Evolutionary conservation across 2,329 filamentous ascomycete species (phyloP).

Genomic region (Calonectria pteridis): DNA sequence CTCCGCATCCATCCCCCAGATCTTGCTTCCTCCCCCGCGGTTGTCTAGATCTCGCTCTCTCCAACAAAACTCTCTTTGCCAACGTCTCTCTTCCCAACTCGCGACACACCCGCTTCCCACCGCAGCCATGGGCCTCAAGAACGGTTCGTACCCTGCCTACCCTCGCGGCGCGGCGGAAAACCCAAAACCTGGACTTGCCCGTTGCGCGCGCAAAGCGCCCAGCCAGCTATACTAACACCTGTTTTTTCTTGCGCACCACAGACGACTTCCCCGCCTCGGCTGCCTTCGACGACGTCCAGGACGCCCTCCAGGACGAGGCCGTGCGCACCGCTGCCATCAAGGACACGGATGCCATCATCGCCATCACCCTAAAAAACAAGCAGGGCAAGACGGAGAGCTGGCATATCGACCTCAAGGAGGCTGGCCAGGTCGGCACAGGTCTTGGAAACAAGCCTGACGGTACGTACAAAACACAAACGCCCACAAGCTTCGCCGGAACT

Average conservation of each 20-base stretch:
- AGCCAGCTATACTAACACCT: constrained; percentile 15
- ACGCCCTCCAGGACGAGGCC: constrained; percentile 75
- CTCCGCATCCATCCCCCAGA: neutral
- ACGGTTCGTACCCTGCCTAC: constrained; percentile 64
- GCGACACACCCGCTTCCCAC: constrained; percentile 9
- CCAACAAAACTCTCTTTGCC: neutral
- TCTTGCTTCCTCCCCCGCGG: neutral
- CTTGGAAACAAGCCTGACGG: constrained; percentile 84
- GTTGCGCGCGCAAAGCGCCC: neutral
- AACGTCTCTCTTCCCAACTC: no score
- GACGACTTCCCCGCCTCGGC: constrained; percentile 89
- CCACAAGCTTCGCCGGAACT: neutral
- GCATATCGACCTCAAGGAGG: constrained; percentile 96
- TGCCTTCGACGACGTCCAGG: constrained; percentile 90
- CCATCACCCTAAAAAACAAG: constrained; percentile 92
- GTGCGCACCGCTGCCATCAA: constrained; percentile 90
- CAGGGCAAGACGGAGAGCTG: constrained; percentile 85
- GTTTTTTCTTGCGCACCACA: constrained; percentile 48
- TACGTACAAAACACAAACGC: constrained; percentile 56
- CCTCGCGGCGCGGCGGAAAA: neutral
- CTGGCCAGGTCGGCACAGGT: constrained; percentile 85
- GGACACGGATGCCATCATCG: constrained; percentile 87
- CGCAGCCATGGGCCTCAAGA: constrained; percentile 77
- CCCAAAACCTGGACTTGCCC: neutral
- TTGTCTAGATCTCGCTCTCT: constrained; percentile 9